Percentiles rank a stretch among this genome's conserved stretches.
Conservation (phyloP, 495 filamentous ascomycete genomes). For the Apiosordaria backusii region DNA sequence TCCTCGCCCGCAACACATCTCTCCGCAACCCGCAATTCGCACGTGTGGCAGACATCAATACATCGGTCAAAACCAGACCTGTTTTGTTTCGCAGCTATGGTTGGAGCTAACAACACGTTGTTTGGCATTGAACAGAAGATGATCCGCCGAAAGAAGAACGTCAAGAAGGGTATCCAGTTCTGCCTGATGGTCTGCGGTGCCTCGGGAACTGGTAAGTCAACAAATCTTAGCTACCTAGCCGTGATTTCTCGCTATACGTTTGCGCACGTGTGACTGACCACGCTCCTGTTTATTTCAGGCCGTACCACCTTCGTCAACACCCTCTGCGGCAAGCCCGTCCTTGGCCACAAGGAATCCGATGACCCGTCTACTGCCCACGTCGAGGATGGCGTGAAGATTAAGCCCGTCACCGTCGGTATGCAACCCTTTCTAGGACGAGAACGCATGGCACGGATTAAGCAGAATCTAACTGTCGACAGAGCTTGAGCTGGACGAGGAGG, state of each 20-base stretch:
- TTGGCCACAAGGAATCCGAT: conserved; percentile 83
- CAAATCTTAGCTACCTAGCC: not conserved
- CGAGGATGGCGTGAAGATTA: conserved; percentile 96
- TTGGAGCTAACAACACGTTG: conserved; percentile 39
- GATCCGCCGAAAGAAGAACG: conserved; percentile 99
- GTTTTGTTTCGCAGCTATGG: conserved; percentile 4
- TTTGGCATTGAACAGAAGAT: conserved; percentile 60
- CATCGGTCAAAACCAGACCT: conserved; percentile 18
- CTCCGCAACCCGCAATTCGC: conserved; percentile 1
- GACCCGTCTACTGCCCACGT: conserved; percentile 83
- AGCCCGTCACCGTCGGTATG: conserved; percentile 93
- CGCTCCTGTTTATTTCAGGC: conserved; percentile 48
- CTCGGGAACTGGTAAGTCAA: conserved; percentile 84
- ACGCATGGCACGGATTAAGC: not conserved
- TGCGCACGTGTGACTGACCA: not conserved
- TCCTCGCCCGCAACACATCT: conserved; percentile 10
- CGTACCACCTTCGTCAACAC: conserved; percentile 99
- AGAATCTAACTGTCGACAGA: conserved; percentile 51
- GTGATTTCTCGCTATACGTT: not conserved
- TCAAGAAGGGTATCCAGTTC: conserved; percentile 99
- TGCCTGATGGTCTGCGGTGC: conserved; percentile 99
- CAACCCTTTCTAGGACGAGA: conserved; percentile 30
- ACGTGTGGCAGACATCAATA: conserved; percentile 5
- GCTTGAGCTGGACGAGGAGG: conserved; percentile 95
- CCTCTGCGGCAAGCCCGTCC: conserved; percentile 90